Evolutionary conservation across 2,329 filamentous ascomycete species (phyloP), one percentile per base, ranked within the genome.

Genomic region (Beauveria varroae): DNA sequence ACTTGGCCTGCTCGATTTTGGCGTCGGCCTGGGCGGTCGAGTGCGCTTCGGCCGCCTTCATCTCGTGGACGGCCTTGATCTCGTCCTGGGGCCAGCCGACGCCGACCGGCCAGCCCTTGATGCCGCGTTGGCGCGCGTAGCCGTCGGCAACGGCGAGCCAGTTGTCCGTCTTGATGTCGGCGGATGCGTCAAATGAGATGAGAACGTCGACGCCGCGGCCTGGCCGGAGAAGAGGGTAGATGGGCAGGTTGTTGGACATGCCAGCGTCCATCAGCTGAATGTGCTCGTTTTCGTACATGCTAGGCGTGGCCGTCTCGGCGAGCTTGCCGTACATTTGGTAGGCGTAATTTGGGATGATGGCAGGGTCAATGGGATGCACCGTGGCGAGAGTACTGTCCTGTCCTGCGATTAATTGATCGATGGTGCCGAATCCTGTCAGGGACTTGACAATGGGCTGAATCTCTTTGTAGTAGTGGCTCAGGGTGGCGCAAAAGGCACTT

Each of bases 161-260:
- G 70, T 99, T 98, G 69, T 97, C 93, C 6, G 89, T 90, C 71
- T 89, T 91, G 63, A 96, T 90, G 67, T 99, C 95, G 22, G 93
- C 93, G 1, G 91, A 96, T 3, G 92, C 92, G 72, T 99, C 95
- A 72, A 99, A 99, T 3, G 93, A 91, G 51, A 99, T 84, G 51
- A 98, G 79, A 49, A 99, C 82, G 68, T 99, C 95, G 6, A 99
- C 88, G 61, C 96, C 84, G 41, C 95, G 84, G 2, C 93, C 93
- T 0, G 91, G 91, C 12, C 95, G 86, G 20, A 99, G 85, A 3
- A 98, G 82, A 0, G 95, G 95, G 71, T 99, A 99, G 47, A 98
- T 93, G 1, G 95, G 95, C 9, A 99, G 80, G 70, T 99, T 99
- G 72, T 99, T 98, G 65, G 90, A 96, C 95, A 99, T 99, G 56